A percentile compares a stretch with the other conserved stretches of the same genome.
Conservation (phyloP, 371 early-diverging fungal species). For the Mucor saturninus region DNA sequence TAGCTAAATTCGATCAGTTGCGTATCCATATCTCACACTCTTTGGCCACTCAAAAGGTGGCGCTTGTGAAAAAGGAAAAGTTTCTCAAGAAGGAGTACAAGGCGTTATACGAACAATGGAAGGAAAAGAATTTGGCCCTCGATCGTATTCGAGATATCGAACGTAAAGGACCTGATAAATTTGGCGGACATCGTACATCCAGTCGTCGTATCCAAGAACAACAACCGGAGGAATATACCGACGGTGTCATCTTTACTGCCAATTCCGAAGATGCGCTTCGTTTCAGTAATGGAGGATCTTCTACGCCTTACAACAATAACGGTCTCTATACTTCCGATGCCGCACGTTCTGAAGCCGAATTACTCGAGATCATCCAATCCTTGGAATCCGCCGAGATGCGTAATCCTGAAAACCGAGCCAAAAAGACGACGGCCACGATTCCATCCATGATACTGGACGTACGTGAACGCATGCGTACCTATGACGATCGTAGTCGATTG, state of each 20-base stretch:
- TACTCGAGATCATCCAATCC: constrained; percentile 77
- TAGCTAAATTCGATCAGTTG: constrained; percentile 32
- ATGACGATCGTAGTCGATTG: constrained; percentile 67
- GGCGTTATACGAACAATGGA: constrained; percentile 43
- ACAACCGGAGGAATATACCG: constrained; percentile 53
- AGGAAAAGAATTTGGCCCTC: constrained; percentile 43
- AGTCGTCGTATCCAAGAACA: constrained; percentile 45
- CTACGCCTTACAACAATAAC: constrained; percentile 42
- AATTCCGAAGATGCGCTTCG: constrained; percentile 51
- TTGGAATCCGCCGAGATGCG: constrained; percentile 78
- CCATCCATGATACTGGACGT: constrained; percentile 78
- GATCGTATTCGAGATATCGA: constrained; percentile 49
- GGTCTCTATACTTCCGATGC: constrained; percentile 72
- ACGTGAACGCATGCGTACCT: constrained; percentile 60
- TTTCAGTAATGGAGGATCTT: constrained; percentile 40
- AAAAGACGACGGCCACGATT: constrained; percentile 78
- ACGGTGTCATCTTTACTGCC: constrained; percentile 43
- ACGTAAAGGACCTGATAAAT: constrained; percentile 39
- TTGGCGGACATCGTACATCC: constrained; percentile 31
- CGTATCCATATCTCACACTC: constrained; percentile 29
- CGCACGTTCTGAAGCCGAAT: constrained; percentile 84
- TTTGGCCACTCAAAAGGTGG: constrained; percentile 24
- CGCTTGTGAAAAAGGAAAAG: constrained; percentile 37
- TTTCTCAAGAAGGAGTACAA: constrained; percentile 47
- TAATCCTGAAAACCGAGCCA: constrained; percentile 78